Conservation (phyloP, 192 early-diverging fungal genomes). For the Backusella luteola region DNA sequence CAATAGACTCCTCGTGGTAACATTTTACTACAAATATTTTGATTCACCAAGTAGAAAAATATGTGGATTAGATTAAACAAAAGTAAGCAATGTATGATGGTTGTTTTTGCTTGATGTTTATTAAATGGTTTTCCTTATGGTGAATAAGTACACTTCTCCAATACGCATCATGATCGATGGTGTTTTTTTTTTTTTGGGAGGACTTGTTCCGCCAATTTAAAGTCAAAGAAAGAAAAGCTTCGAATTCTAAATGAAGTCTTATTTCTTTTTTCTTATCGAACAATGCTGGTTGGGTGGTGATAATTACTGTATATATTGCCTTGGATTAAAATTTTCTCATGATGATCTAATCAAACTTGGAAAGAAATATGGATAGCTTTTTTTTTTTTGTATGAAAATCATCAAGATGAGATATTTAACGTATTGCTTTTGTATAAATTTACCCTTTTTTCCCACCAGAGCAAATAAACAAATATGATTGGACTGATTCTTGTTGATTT, state of each 20-base stretch:
- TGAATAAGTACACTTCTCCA: too few species aligned
- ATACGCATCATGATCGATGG: conserved; percentile 29
- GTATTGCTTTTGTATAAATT: not conserved
- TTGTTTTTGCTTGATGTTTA: too few species aligned
- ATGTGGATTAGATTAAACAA: not conserved
- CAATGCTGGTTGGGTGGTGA: conserved; percentile 85
- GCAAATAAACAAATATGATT: not conserved
- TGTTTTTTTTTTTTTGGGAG: conserved; percentile 41
- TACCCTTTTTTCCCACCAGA: not conserved
- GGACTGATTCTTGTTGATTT: not conserved
- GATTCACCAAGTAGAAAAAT: conserved; percentile 76
- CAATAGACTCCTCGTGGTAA: conserved; percentile 73
- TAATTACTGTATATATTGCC: too few species aligned
- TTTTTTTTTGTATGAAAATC: not conserved
- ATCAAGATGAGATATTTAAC: not conserved
- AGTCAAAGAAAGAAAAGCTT: conserved; percentile 86
- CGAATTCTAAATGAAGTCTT: conserved; percentile 96
- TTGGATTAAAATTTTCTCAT: too few species aligned
- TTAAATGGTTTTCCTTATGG: too few species aligned
- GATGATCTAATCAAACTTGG: too few species aligned
- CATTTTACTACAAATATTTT: conserved; percentile 72
- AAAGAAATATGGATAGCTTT: not conserved
- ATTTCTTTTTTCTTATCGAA: conserved; percentile 89
- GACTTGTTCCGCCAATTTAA: conserved; percentile 54
- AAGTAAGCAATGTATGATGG: too few species aligned